phyloP scores from a whole-genome alignment of 768 basidiomycete genomes.

The Favolaschia claudopus region DNA sequence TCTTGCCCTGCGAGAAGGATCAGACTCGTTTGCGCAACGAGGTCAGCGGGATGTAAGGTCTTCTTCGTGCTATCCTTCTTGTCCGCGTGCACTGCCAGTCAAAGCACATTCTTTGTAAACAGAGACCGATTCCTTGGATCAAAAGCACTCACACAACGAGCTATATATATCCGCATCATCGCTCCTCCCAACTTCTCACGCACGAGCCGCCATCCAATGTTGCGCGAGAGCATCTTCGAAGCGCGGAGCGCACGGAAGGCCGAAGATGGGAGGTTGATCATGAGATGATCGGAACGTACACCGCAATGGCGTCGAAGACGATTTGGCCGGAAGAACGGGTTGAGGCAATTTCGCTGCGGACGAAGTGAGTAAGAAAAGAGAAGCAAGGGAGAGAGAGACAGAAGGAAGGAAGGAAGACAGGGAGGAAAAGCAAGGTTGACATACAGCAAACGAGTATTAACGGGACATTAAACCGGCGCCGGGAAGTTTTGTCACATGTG shows the following conservation, averaged over 20 bases:
- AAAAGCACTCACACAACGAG: conserved; percentile 9
- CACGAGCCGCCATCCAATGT: conserved; percentile 5
- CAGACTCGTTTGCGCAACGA: conserved; percentile 17
- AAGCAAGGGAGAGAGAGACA: too few relatives aligned
- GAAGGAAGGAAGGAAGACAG: background rate
- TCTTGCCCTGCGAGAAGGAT: conserved; percentile 21
- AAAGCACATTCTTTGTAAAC: background rate
- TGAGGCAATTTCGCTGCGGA: conserved; percentile 10
- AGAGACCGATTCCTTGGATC: background rate
- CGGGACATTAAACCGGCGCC: too few relatives aligned
- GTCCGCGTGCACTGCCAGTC: conserved; percentile 7
- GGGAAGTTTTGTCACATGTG: too few relatives aligned
- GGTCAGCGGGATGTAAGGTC: background rate
- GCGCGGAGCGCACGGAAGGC: conserved; percentile 14
- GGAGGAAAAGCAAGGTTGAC: background rate
- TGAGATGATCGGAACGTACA: conserved; percentile 4
- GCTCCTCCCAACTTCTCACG: conserved; percentile 9
- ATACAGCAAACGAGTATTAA: conserved; percentile 13
- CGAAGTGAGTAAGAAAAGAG: too few relatives aligned
- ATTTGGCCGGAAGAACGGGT: conserved; percentile 3
- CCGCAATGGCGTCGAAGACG: conserved; percentile 9
- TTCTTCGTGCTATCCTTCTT: conserved; percentile 6
- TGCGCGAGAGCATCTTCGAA: conserved; percentile 8
- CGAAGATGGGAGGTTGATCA: conserved; percentile 10
- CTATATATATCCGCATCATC: conserved; percentile 16